Conservation (phyloP, 352 stramenopile genomes). For the Thalassiosira sp. region DNA sequence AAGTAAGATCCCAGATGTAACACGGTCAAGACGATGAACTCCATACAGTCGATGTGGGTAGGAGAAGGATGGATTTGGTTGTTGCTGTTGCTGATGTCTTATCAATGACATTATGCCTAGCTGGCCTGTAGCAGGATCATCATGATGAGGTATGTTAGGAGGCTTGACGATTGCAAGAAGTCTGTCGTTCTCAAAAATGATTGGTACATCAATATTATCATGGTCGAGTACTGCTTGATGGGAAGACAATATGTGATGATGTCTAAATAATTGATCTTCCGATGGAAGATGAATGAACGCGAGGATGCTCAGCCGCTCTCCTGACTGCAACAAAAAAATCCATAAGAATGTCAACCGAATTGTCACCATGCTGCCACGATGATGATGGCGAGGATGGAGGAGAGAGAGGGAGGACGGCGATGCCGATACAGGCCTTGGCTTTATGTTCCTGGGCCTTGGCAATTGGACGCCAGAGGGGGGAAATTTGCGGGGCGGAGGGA, state of each 20-base stretch:
- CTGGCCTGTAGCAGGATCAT: constrained; percentile 31
- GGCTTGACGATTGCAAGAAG: constrained; percentile 76
- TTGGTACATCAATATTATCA: constrained; percentile 23
- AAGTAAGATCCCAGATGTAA: constrained; percentile 77
- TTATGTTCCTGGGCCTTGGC: no score
- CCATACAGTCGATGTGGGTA: constrained; percentile 64
- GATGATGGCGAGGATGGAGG: no score
- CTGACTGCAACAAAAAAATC: background rate
- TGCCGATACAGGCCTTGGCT: no score
- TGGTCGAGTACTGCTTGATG: background rate
- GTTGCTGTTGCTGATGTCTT: constrained; percentile 40
- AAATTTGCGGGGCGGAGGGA: no score
- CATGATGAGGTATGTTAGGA: constrained; percentile 66
- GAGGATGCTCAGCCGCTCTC: background rate
- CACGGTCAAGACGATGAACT: constrained; percentile 73
- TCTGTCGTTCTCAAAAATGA: constrained; percentile 71
- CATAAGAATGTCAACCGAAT: background rate
- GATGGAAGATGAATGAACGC: background rate
- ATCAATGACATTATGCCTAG: constrained; percentile 56
- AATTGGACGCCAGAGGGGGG: no score
- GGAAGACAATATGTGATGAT: background rate
- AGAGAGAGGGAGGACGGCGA: no score
- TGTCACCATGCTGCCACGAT: no score
- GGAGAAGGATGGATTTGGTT: constrained; percentile 11
- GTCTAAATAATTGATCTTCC: background rate